Evolutionary conservation across 2,329 filamentous ascomycete species (phyloP).

Genomic region (Zasmidium angulare): DNA sequence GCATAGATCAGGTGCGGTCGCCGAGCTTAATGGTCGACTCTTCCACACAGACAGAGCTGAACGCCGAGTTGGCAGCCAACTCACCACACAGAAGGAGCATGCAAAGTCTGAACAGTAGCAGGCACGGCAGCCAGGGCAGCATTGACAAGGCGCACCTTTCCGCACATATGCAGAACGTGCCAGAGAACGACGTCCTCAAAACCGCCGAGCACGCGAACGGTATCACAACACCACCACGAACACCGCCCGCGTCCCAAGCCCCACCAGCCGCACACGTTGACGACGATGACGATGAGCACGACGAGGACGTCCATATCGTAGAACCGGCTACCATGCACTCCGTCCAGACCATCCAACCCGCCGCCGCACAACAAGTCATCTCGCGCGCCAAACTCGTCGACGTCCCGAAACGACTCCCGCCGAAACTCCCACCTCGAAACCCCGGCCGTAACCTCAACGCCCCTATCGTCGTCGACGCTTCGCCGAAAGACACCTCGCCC

Average conservation of each 20-base stretch:
- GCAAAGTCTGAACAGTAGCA: slow-evolving; percentile 26
- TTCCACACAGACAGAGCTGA: slow-evolving; percentile 33
- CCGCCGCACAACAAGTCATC: slow-evolving; percentile 24
- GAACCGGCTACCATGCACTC: slow-evolving; percentile 54
- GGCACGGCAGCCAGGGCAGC: slow-evolving; percentile 26
- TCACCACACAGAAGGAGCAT: slow-evolving; percentile 20
- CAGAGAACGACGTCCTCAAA: slow-evolving; percentile 29
- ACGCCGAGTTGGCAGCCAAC: slow-evolving; percentile 11
- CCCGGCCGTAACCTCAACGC: slow-evolving; percentile 53
- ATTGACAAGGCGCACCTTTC: slow-evolving; percentile 13
- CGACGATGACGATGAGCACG: slow-evolving; percentile 51
- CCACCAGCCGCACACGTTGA: slow-evolving; percentile 34
- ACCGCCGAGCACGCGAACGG: slow-evolving; percentile 26
- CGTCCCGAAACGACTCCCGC: slow-evolving; percentile 77
- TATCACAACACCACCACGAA: slow-evolving; percentile 34
- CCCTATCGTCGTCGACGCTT: slow-evolving; percentile 35
- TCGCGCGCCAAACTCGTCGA: slow-evolving; percentile 78
- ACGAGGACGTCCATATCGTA: slow-evolving; percentile 51
- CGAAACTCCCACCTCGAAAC: slow-evolving; percentile 75
- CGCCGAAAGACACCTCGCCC: not conserved
- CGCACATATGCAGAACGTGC: slow-evolving; percentile 28
- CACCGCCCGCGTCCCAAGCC: slow-evolving; percentile 27
- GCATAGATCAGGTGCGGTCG: slow-evolving; percentile 24
- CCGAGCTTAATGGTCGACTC: slow-evolving; percentile 29
- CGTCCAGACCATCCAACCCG: slow-evolving; percentile 66